phyloP scores from a whole-genome alignment of 352 stramenopile species.

The Phytophthora colocasiae region DNA sequence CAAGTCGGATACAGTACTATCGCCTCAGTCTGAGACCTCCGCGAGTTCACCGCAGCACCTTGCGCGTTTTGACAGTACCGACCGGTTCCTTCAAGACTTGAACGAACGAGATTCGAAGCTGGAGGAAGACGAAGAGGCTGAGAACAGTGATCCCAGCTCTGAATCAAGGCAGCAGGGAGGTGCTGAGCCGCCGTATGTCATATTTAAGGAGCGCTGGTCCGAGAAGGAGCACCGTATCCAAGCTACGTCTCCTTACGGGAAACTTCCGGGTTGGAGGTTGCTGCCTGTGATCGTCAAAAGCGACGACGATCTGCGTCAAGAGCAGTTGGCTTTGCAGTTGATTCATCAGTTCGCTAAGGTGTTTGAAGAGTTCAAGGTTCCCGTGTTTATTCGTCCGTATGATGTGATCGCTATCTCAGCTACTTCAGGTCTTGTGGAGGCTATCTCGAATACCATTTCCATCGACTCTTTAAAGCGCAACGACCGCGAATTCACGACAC shows the following conservation, averaged over 20 bases:
- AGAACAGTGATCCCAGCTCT: constrained; percentile 30
- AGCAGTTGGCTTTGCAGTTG: constrained; percentile 97
- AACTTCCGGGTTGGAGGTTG: constrained; percentile 89
- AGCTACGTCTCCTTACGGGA: constrained; percentile 85
- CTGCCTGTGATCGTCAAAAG: constrained; percentile 98
- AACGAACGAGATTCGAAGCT: constrained; percentile 79
- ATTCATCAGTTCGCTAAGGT: constrained; percentile 95
- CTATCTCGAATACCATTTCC: constrained; percentile 97
- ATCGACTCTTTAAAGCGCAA: constrained; percentile 98
- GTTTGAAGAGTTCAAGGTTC: constrained; percentile 94
- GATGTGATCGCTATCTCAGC: constrained; percentile 95
- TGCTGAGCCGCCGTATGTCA: constrained; percentile 64
- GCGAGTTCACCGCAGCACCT: constrained; percentile 61
- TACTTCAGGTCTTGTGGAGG: constrained; percentile 96
- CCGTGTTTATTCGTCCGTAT: constrained; percentile 96
- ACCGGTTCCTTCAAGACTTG: constrained; percentile 72
- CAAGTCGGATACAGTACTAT: constrained; percentile 62
- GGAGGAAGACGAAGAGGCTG: constrained; percentile 59
- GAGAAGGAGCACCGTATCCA: constrained; percentile 94
- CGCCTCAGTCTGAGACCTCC: constrained; percentile 67
- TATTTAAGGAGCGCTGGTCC: constrained; percentile 96
- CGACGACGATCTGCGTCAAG: constrained; percentile 98
- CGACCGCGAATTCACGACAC: constrained; percentile 90
- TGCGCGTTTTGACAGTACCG: constrained; percentile 78
- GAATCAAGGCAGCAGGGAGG: constrained; percentile 22